Evolutionary conservation across 768 basidiomycete genomes (phyloP).

Genomic region (Lanmaoa pseudosensibilis): DNA sequence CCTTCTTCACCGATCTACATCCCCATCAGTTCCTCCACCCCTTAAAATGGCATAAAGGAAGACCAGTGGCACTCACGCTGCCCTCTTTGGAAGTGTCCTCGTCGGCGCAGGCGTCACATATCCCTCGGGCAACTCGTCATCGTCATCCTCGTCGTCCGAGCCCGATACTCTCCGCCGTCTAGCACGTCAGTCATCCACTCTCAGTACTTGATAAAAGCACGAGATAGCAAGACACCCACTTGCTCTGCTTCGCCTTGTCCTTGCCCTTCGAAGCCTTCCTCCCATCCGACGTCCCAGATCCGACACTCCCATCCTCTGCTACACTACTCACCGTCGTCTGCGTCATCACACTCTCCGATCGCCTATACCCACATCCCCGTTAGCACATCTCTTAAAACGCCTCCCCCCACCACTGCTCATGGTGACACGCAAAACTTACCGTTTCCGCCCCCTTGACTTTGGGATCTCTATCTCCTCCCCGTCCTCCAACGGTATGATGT

Average conservation of each 20-base stretch:
- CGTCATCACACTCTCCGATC: slow-evolving; percentile 61
- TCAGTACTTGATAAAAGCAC: neutral
- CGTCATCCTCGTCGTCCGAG: slow-evolving; percentile 48
- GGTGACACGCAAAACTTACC: slow-evolving; percentile 40
- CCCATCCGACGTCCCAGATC: slow-evolving; percentile 32
- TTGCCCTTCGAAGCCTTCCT: slow-evolving; percentile 19
- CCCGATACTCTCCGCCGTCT: slow-evolving; percentile 60
- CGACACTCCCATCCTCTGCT: slow-evolving; percentile 33
- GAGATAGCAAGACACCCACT: slow-evolving; percentile 35
- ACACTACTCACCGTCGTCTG: slow-evolving; percentile 41
- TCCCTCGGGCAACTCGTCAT: slow-evolving; percentile 39
- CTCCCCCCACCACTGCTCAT: neutral
- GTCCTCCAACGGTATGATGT: slow-evolving; percentile 67
- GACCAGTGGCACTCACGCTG: slow-evolving; percentile 45
- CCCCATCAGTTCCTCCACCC: neutral
- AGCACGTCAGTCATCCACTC: neutral
- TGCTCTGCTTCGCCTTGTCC: slow-evolving; percentile 37
- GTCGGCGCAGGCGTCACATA: slow-evolving; percentile 40
- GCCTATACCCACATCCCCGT: slow-evolving; percentile 35
- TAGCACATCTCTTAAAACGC: neutral
- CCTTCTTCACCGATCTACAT: slow-evolving; percentile 43
- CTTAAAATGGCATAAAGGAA: neutral
- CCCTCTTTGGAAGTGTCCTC: slow-evolving; percentile 54
- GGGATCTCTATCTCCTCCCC: slow-evolving; percentile 47
- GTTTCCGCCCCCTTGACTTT: slow-evolving; percentile 44